Conservation (phyloP, 2,329 filamentous ascomycete species). For the Talaromyces atroroseus region DNA sequence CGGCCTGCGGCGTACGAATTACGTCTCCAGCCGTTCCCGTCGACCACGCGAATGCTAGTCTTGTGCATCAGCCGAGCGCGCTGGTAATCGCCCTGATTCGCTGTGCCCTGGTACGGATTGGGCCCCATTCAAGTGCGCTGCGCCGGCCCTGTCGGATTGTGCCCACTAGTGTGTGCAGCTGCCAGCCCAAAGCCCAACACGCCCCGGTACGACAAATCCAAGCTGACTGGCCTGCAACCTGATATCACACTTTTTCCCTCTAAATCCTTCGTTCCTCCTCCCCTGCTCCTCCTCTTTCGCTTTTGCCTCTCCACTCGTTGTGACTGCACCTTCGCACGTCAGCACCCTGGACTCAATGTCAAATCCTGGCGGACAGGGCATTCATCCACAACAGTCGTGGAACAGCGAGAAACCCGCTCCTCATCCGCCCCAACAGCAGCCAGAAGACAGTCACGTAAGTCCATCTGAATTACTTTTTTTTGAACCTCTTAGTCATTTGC, state of each 20-base stretch:
- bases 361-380: slow-evolving; percentile 14
- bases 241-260: slow-evolving; percentile 12
- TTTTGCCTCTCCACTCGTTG: slow-evolving; percentile 10
- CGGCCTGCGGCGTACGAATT: slow-evolving; percentile 12
- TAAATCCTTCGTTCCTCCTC: slow-evolving; percentile 9
- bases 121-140: slow-evolving; percentile 10
- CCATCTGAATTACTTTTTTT: background rate
- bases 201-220: slow-evolving; percentile 13
- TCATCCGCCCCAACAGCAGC: slow-evolving; percentile 8
- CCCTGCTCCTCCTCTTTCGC: background rate
- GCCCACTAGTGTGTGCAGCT: slow-evolving; percentile 15
- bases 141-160: slow-evolving; percentile 14
- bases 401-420: slow-evolving; percentile 9
- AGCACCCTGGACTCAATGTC: slow-evolving; percentile 15
- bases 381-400: slow-evolving; percentile 14
- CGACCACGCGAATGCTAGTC: slow-evolving; percentile 15
- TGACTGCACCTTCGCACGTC: slow-evolving; percentile 12
- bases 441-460: slow-evolving; percentile 14
- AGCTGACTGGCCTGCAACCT: slow-evolving; percentile 14
- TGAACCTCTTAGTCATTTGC: slow-evolving; percentile 2
- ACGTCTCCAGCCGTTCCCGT: slow-evolving; percentile 16
- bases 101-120: slow-evolving; percentile 13
- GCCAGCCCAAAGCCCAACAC: slow-evolving; percentile 11
- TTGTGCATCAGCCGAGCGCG: slow-evolving; percentile 15
- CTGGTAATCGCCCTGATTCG: slow-evolving; percentile 14